Conservation (phyloP, 2,329 filamentous ascomycete species). For the Pyrenochaeta sp. region DNA sequence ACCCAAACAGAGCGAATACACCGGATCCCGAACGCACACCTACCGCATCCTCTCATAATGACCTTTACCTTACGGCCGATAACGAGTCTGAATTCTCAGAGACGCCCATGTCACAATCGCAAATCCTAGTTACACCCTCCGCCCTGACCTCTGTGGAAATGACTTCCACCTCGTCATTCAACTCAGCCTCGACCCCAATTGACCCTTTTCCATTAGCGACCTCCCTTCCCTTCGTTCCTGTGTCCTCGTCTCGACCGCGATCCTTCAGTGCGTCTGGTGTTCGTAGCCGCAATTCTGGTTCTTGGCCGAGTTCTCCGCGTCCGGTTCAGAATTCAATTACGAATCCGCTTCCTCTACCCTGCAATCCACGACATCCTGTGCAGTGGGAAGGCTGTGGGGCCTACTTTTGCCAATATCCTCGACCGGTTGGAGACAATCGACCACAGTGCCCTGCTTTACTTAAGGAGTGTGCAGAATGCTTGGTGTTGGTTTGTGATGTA, state of each 20-base stretch:
- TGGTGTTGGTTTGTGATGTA: constrained; percentile 52
- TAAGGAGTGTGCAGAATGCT: constrained; percentile 50
- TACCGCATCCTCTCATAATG: constrained; percentile 29
- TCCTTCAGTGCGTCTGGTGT: constrained; percentile 48
- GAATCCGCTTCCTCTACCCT: constrained; percentile 47
- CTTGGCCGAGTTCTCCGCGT: constrained; percentile 37
- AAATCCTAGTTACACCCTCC: constrained; percentile 37
- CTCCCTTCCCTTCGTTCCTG: constrained; percentile 39
- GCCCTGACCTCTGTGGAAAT: constrained; percentile 35
- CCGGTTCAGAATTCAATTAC: constrained; percentile 35
- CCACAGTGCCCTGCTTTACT: constrained; percentile 45
- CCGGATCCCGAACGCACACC: constrained; percentile 35
- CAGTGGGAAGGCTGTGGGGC: constrained; percentile 54
- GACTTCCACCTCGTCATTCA: constrained; percentile 36
- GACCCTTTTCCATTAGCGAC: constrained; percentile 33
- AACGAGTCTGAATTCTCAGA: constrained; percentile 38
- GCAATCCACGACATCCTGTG: constrained; percentile 50
- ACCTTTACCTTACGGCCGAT: constrained; percentile 30
- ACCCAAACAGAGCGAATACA: constrained; percentile 32
- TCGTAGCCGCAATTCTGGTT: constrained; percentile 39
- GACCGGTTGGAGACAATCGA: constrained; percentile 49
- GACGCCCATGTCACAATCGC: constrained; percentile 45
- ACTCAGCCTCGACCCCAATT: constrained; percentile 26
- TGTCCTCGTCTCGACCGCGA: constrained; percentile 46
- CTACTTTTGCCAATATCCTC: constrained; percentile 51